Base-by-base conservation (phyloP, 306 rosid genomes). In the Geum urbanum region DNA sequence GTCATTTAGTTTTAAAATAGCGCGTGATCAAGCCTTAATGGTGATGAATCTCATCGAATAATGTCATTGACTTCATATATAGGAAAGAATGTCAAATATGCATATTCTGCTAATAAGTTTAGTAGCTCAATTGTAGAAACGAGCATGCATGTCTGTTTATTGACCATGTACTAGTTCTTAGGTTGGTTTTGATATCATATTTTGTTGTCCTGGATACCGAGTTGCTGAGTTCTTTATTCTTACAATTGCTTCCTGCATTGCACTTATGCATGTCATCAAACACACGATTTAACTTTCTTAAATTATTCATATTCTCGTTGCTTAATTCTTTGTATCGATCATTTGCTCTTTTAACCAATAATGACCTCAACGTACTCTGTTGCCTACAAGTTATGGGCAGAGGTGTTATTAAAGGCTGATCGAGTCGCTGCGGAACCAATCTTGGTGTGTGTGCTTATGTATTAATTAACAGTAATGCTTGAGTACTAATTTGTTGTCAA, bases 201-300 rank as follows among this genome's bases (percentile, higher is more conserved):
- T 2, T 8, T 37, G 48, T 9, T 61, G 18, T 39, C 19, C 48
- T 7, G 46, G 47, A 39, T 7, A 60, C 7, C 47, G 15, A 15
- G 47, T 37, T 61, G 66, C 37, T 9, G 47, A 39, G 12, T 39
- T 61, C 48, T 39, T 39, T 9, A 61, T 61, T 61, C 22, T 61
- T 32, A 14, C 45, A 59, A 32, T 59, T 59, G 64, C 44, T 35
- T 59, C 64, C 45, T 57, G 41, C 62, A 57, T 5, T 24, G 62
- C 62, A 57, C 41, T 57, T 57, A 9, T 57, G 41, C 27, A 5
- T 32, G 3, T 59, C 44, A 59, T 35, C 45, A 15, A 15, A 59
- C 45, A 35, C 6, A 15, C 15, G 3, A 5, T 59, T 35, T 8
- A 45, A 35, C 45, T 35, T 59, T 7, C 62, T 8, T 12, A 18